Conservation (phyloP, 441 rosid species). For the Erysimum cheiri region DNA sequence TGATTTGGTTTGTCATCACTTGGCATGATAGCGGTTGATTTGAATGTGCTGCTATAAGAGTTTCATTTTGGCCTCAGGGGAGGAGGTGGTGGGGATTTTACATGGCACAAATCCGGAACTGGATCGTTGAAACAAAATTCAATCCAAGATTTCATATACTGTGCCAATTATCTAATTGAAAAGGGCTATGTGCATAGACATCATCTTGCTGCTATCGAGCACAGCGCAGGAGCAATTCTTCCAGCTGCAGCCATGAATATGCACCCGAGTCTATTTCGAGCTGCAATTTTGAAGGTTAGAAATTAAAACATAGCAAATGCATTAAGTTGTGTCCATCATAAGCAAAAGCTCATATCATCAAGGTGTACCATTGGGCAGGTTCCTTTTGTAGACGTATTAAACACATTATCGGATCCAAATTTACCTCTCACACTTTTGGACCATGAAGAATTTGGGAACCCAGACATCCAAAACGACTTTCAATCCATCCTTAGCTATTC, state of each 20-base stretch:
- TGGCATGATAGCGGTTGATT: slow-evolving; percentile 17
- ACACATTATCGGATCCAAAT: slow-evolving; percentile 75
- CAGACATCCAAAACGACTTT: slow-evolving; percentile 60
- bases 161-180: slow-evolving; percentile 65
- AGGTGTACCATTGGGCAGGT: slow-evolving; percentile 54
- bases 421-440: slow-evolving; percentile 85
- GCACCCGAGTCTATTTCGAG: slow-evolving; percentile 66
- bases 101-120: slow-evolving; percentile 86
- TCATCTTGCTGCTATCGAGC: slow-evolving; percentile 71
- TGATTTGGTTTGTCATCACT: slow-evolving; percentile 3
- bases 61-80: slow-evolving; percentile 49
- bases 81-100: slow-evolving; percentile 64
- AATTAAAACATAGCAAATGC: background rate
- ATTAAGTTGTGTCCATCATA: background rate
- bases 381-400: slow-evolving; percentile 85
- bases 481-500: slow-evolving; percentile 67
- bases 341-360: slow-evolving; percentile 14
- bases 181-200: slow-evolving; percentile 73
- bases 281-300: slow-evolving; percentile 80
- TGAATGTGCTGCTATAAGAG: slow-evolving; percentile 17
- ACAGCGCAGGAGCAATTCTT: slow-evolving; percentile 85
- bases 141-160: slow-evolving; percentile 67
- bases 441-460: slow-evolving; percentile 94
- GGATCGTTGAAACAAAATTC: slow-evolving; percentile 71
- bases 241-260: slow-evolving; percentile 78